These are phyloP conservation scores for Hortiboletus rubellus DNA, from an alignment of 1,284 basidiomycete species.

Conservation along the genomic window DNA sequence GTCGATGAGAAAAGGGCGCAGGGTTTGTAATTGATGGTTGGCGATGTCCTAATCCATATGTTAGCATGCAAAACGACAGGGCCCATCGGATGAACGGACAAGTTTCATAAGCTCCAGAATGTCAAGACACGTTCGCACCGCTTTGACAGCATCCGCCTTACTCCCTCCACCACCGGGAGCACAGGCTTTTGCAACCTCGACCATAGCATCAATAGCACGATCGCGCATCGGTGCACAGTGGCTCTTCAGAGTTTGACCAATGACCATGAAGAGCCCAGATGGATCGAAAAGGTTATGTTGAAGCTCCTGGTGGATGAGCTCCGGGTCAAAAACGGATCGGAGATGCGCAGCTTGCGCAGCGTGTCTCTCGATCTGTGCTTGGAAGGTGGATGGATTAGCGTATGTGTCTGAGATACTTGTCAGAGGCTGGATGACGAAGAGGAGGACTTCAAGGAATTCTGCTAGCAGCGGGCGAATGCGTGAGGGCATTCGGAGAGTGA, in stretches of 20 bases:
- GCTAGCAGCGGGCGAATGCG: constrained; percentile 71
- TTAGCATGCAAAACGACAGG: constrained; percentile 14
- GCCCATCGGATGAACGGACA: constrained; percentile 48
- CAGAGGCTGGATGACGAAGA: constrained; percentile 79
- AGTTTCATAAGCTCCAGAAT: constrained; percentile 95
- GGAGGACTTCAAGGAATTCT: constrained; percentile 81
- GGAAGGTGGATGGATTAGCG: constrained; percentile 51
- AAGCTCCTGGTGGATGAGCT: constrained; percentile 80
- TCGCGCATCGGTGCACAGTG: constrained; percentile 96
- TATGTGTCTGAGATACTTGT: constrained; percentile 53
- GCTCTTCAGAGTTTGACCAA: constrained; percentile 82
- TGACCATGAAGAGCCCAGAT: constrained; percentile 73
- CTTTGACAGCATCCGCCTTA: constrained; percentile 67
- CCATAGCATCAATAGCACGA: constrained; percentile 81
- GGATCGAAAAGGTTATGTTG: constrained; percentile 80
- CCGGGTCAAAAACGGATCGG: constrained; percentile 66
- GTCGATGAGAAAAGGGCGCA: constrained; percentile 82
- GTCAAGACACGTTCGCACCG: constrained; percentile 85
- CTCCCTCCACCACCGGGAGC: constrained; percentile 52
- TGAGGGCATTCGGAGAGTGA: constrained; percentile 70
- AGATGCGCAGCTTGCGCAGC: constrained; percentile 58
- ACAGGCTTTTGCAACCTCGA: constrained; percentile 63
- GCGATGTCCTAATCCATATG: constrained; percentile 75
- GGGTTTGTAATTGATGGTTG: constrained; percentile 89
- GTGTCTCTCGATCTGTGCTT: constrained; percentile 56